Evolutionary conservation across 2,329 filamentous ascomycete genomes (phyloP).

Genomic region (Paecilomyces dactylethromorphus): DNA sequence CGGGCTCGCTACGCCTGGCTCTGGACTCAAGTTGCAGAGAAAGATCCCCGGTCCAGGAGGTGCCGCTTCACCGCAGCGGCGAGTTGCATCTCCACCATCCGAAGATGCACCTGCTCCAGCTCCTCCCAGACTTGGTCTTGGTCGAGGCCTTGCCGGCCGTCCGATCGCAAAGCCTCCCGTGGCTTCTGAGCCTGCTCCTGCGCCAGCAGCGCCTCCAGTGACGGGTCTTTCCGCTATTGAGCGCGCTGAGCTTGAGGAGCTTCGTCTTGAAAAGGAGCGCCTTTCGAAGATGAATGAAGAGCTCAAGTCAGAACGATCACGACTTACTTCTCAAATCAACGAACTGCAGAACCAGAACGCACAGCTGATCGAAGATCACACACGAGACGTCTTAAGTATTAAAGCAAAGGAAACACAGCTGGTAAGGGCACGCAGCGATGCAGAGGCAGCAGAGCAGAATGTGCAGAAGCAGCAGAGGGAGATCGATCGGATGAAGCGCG

Average conservation of each 20-base stretch:
- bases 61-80: constrained; percentile 34
- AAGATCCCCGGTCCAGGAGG: constrained; percentile 37
- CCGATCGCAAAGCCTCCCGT: constrained; percentile 68
- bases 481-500: constrained; percentile 87
- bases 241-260: constrained; percentile 83
- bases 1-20: constrained; percentile 34
- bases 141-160: constrained; percentile 74
- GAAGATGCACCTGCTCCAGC: constrained; percentile 39
- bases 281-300: constrained; percentile 71
- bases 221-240: constrained; percentile 72
- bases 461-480: constrained; percentile 81
- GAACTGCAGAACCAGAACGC: constrained; percentile 97
- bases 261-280: constrained; percentile 75
- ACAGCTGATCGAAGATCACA: constrained; percentile 93
- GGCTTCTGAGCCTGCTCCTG: constrained; percentile 36
- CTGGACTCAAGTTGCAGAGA: constrained; percentile 37
- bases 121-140: constrained; percentile 54
- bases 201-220: constrained; percentile 48
- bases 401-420: constrained; percentile 98
- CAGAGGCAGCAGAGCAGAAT: constrained; percentile 78
- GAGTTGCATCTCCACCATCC: constrained; percentile 38
- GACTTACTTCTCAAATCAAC: constrained; percentile 77
- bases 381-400: constrained; percentile 87
- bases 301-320: constrained; percentile 71
- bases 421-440: constrained; percentile 82